Base-by-base conservation (phyloP, 1,284 basidiomycete genomes). In the Pascua guehoae region DNA sequence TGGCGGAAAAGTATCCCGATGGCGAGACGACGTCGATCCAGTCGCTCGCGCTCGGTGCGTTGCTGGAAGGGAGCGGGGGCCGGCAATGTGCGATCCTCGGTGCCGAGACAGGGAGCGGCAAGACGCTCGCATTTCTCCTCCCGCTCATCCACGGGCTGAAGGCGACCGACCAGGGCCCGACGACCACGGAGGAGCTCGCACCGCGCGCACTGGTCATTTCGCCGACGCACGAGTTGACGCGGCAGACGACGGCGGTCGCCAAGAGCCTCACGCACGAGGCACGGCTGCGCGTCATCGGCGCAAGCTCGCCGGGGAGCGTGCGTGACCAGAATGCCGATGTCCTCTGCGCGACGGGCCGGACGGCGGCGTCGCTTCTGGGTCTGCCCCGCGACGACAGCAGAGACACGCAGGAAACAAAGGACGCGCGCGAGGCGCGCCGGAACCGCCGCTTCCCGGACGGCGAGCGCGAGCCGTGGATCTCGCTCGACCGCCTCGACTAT, bases 101-200 rank as follows among this genome's bases (percentile, higher is more conserved):
- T 0, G 86, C 88, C 0, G 91, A 93, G 75, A 93, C 91, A 0
- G 91, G 91, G 9, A 90, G 88, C 0, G 91, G 91, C 1, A 94
- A 94, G 78, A 90, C 88, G 4, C 82, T 92, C n/a, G 90, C 91
- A 1, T 93, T 92, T 70, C 82, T 93, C 40, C 80, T 93, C 2
- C 91, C 91, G 0, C 72, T 93, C 47, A 79, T 93, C 4, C 88
- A 92, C 63, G 79, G 83, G 56, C 79, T 93, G 65, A 93, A 93
- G 72, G 71, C 78, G 50, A 80, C 69, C 14, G 73, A 76, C 46
- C 41, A 42, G 16, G 54, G 58, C 1, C 53, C 46, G 1, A 7
- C 5, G 24, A 47, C 42, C 41, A 47, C 15, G 8, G 48, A 47
- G 12, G 50, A 48, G 44, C 49, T 62, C 15, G 18, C 66, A 58